Conservation (phyloP, 768 basidiomycete species). For the Lyophyllum shimeji region DNA sequence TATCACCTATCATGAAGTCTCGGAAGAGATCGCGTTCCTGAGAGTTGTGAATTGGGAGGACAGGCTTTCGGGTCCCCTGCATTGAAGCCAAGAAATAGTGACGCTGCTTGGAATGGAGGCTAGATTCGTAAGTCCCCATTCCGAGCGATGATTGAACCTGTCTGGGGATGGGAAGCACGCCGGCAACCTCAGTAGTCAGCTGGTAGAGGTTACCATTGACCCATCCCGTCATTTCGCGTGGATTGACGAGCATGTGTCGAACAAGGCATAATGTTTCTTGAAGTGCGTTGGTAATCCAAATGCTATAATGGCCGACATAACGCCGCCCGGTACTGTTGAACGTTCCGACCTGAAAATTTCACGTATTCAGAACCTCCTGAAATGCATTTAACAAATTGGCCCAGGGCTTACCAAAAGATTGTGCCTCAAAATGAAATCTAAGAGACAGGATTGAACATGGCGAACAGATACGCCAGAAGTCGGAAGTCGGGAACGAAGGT, state of each 20-base stretch:
- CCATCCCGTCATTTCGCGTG: background rate
- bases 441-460: slow-evolving; percentile 20
- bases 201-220: slow-evolving; percentile 8
- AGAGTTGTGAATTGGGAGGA: background rate
- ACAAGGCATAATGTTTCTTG: background rate
- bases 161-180: slow-evolving; percentile 7
- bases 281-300: slow-evolving; percentile 20
- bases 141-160: background rate
- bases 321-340: slow-evolving; percentile 18
- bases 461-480: slow-evolving; percentile 22
- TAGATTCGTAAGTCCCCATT: background rate
- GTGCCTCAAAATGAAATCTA: slow-evolving; percentile 24
- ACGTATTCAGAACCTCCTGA: background rate
- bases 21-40: background rate
- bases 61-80: slow-evolving; percentile 2
- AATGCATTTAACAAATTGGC: background rate
- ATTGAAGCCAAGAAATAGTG: background rate
- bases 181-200: background rate
- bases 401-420: slow-evolving; percentile 16
- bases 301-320: slow-evolving; percentile 20
- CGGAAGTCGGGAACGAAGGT: slow-evolving; percentile 21
- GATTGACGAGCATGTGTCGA: slow-evolving; percentile 1
- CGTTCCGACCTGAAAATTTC: slow-evolving; percentile 19
- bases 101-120: background rate
- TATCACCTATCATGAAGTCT: background rate